Conservation (phyloP, 148 eudicot species). For the Diospyros lotus region DNA sequence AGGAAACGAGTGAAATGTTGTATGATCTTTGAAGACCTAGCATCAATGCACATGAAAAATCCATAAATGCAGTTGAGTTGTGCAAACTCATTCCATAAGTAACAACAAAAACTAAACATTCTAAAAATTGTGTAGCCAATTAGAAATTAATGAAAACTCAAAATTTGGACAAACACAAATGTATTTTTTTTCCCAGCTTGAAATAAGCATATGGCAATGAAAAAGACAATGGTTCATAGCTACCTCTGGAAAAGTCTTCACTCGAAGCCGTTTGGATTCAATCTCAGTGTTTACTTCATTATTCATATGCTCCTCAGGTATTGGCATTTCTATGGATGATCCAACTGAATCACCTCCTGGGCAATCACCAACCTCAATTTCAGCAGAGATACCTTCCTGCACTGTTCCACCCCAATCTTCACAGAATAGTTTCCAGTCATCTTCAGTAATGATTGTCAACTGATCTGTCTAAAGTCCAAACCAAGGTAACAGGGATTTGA, state of each 20-base stretch:
- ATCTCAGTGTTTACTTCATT: conserved; percentile 44
- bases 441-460: conserved; percentile 59
- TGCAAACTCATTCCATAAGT: background rate
- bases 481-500: background rate
- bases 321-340: conserved; percentile 40
- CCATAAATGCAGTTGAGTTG: background rate
- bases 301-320: conserved; percentile 41
- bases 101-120: background rate
- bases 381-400: conserved; percentile 58
- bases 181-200: background rate
- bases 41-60: background rate
- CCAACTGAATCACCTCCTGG: conserved; percentile 32
- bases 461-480: conserved; percentile 57
- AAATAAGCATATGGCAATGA: background rate
- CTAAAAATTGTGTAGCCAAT: background rate
- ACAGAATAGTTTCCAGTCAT: conserved; percentile 82
- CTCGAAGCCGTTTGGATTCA: conserved; percentile 39
- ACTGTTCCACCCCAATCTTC: conserved; percentile 76
- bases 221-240: conserved; percentile 8
- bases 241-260: conserved; percentile 84
- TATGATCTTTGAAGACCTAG: background rate
- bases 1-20: background rate
- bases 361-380: conserved; percentile 42
- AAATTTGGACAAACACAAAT: background rate
- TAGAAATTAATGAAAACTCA: background rate